Evolutionary conservation across 306 rosid genomes (phyloP).

Genomic region (Medicago ruthenica): DNA sequence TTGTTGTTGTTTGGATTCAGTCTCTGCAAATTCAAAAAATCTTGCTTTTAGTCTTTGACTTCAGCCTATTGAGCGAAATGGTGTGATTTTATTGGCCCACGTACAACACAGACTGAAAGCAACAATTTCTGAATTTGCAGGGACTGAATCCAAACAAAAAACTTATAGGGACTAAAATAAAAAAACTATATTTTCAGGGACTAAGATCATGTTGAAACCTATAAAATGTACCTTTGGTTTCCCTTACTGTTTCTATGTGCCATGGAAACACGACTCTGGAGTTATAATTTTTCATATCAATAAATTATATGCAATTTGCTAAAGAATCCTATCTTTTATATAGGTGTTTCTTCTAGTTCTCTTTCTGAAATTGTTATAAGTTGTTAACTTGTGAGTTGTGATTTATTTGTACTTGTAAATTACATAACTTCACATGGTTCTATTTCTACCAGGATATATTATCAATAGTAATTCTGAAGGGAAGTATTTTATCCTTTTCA

Average conservation of each 20-base stretch:
- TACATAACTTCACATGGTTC: neutral
- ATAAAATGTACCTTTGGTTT: slow-evolving; percentile 5
- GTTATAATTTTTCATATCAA: neutral
- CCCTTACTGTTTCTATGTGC: neutral
- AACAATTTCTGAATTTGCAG: too few relatives aligned
- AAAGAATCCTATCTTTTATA: neutral
- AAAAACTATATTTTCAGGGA: too few relatives aligned
- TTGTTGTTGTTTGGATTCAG: too few relatives aligned
- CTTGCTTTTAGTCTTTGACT: too few relatives aligned
- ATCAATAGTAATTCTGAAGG: slow-evolving; percentile 24
- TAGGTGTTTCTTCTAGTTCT: neutral
- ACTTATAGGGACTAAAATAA: too few relatives aligned
- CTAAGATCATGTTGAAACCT: too few relatives aligned
- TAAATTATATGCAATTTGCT: neutral
- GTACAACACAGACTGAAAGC: too few relatives aligned
- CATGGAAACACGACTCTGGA: neutral
- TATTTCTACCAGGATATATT: slow-evolving; percentile 15
- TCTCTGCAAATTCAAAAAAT: too few relatives aligned
- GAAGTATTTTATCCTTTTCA: slow-evolving; percentile 42
- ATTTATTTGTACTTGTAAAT: slow-evolving; percentile 13
- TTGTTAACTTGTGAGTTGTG: slow-evolving; percentile 4
- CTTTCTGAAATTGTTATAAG: neutral
- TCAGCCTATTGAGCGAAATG: too few relatives aligned
- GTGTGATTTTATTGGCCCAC: too few relatives aligned
- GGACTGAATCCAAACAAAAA: too few relatives aligned